Base-by-base conservation (phyloP, 768 basidiomycete species). In the Leccinum disarticulatum region DNA sequence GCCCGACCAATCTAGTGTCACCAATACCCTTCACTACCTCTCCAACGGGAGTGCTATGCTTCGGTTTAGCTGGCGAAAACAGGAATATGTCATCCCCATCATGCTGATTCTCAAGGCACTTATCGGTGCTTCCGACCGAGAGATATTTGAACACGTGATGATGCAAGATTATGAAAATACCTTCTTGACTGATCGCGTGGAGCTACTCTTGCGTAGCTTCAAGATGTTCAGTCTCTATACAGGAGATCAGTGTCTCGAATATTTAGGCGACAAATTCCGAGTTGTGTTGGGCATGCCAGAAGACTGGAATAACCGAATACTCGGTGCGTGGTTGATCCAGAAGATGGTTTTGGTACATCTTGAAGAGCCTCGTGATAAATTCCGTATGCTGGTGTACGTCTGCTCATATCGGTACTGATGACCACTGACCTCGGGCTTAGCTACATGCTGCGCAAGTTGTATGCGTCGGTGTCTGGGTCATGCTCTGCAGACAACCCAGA, bases 161-260 rank as follows among this genome's bases (percentile, higher is more conserved):
- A 97, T 98, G 89, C 88, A 93, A 68, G 97, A 98, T 71, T 94
- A 95, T 72, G 87, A 91, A 43, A 95, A 99, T 73, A 98, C 97
- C 0, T 98, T 98, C 77, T 77, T 99, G 74, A 95, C 95, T 6
- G 97, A 98, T 73, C 92, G 97, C 51, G 92, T 98, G 35, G 97
- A 99, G 75, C 78, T 98, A 7, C 79, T 99, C 19, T 77, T 99
- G 33, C 85, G 97, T 56, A 95, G 93, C 67, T 98, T 96, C 83
- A 98, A 98, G 77, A 87, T 85, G 73, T 98, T 92, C 76, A 86
- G 82, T 38, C 80, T 99, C 63, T 84, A 87, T 66, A 97, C 93
- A 4, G 90, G 92, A 17, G 85, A 90, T 43, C 91, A 96, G 73
- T 97, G 95, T 73, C 79, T 98, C 65, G 92, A 95, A 68, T 98